These are phyloP conservation scores for Cercophora scortea DNA, from an alignment of 495 filamentous ascomycete species.

Conservation along the genomic window DNA sequence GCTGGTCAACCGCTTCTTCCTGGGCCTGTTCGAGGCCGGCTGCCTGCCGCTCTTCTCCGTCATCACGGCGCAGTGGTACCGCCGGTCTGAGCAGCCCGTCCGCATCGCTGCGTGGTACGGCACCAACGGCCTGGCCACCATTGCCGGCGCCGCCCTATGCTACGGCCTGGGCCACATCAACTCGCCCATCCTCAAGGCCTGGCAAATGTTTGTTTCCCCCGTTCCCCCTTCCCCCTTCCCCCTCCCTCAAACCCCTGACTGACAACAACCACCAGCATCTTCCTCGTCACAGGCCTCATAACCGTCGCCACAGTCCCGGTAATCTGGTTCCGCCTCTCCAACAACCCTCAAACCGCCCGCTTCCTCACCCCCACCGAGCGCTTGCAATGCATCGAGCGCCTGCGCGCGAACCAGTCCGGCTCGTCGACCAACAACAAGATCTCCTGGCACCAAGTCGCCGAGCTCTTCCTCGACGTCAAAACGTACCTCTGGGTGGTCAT, in stretches of 20 bases:
- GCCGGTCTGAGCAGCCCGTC: conserved; percentile 51
- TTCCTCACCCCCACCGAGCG: conserved; percentile 47
- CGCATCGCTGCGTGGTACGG: conserved; percentile 61
- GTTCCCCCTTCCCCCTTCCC: background rate
- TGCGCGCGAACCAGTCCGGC: conserved; percentile 49
- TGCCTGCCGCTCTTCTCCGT: conserved; percentile 54
- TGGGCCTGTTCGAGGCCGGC: conserved; percentile 57
- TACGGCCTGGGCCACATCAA: conserved; percentile 53
- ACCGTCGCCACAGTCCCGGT: conserved; percentile 45
- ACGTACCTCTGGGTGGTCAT: conserved; percentile 43
- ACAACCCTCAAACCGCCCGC: conserved; percentile 41
- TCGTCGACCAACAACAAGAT: conserved; percentile 42
- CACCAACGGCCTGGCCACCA: conserved; percentile 55
- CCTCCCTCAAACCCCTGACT: background rate
- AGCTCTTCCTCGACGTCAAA: conserved; percentile 36
- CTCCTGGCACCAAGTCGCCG: conserved; percentile 37
- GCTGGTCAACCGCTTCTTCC: conserved; percentile 49
- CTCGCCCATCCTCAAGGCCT: conserved; percentile 42
- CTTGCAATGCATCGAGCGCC: conserved; percentile 32
- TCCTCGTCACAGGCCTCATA: conserved; percentile 50
- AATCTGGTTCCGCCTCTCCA: conserved; percentile 45
- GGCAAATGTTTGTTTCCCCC: conserved; percentile 49
- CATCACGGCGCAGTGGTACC: conserved; percentile 56
- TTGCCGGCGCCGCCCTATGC: conserved; percentile 53
- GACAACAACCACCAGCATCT: conserved; percentile 47